Percentiles rank a stretch among this genome's conserved stretches.
These are phyloP conservation scores for Nothomitra cinnamomea DNA, from an alignment of 2,329 filamentous ascomycete species.

Conservation along the genomic window DNA sequence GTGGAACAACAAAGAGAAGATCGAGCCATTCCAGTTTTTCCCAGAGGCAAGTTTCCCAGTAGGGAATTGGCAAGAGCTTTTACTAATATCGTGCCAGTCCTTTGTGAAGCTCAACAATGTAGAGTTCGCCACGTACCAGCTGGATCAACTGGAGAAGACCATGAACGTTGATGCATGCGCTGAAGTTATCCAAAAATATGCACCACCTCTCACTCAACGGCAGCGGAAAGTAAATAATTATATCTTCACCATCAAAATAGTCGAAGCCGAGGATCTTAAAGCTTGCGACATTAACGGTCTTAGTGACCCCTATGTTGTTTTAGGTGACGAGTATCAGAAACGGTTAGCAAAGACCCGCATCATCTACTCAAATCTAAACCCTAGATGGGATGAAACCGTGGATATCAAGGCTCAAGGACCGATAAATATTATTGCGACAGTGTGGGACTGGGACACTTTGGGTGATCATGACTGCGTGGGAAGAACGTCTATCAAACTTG, in stretches of 20 bases:
- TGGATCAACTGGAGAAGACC: constrained; percentile 75
- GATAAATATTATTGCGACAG: constrained; percentile 86
- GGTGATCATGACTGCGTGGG: constrained; percentile 97
- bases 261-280: constrained; percentile 93
- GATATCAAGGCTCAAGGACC: constrained; percentile 88
- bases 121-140: constrained; percentile 79
- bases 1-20: constrained; percentile 79
- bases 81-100: constrained; percentile 38
- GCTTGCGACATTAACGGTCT: constrained; percentile 91
- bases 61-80: background rate
- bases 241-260: constrained; percentile 96
- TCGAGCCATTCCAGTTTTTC: constrained; percentile 94
- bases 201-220: constrained; percentile 52
- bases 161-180: constrained; percentile 89
- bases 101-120: constrained; percentile 97
- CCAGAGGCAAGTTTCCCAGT: constrained; percentile 47
- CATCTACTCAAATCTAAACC: constrained; percentile 77
- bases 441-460: constrained; percentile 96
- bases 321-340: constrained; percentile 96
- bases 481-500: constrained; percentile 91
- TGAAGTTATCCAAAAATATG: constrained; percentile 56
- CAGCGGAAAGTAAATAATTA: constrained; percentile 66
- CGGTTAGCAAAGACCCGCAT: constrained; percentile 87
- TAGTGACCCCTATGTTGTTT: constrained; percentile 92
- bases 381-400: constrained; percentile 91